phyloP scores from a whole-genome alignment of 2,329 filamentous ascomycete genomes.

The Aspergillus pseudonomiae region DNA sequence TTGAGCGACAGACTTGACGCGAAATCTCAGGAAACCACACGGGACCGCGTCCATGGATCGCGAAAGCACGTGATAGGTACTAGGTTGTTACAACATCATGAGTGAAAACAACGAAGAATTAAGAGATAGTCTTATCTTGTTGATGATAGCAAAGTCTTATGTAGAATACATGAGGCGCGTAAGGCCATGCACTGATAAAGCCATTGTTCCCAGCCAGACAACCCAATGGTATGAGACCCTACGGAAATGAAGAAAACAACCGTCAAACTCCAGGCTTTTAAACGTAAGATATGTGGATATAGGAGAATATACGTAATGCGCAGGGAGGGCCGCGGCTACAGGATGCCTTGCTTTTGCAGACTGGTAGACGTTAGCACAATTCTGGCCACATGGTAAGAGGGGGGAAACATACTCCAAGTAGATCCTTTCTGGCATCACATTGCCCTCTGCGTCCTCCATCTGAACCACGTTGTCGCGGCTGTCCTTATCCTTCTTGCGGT shows the following conservation, averaged over 20 bases:
- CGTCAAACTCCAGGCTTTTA: conserved; percentile 39
- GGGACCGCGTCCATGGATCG: conserved; percentile 33
- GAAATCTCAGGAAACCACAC: conserved; percentile 5
- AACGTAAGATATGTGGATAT: conserved; percentile 13
- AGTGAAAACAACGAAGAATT: background rate
- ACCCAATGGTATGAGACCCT: conserved; percentile 16
- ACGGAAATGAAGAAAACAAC: conserved; percentile 19
- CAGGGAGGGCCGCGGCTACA: conserved; percentile 51
- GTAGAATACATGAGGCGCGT: conserved; percentile 24
- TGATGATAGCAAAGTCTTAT: conserved; percentile 8
- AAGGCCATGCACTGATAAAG: conserved; percentile 13
- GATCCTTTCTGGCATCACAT: conserved; percentile 99
- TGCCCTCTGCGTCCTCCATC: conserved; percentile 97
- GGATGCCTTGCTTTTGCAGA: conserved; percentile 85
- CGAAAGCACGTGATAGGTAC: conserved; percentile 36
- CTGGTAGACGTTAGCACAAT: conserved; percentile 32
- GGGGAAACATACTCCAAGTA: conserved; percentile 70
- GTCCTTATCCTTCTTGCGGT: conserved; percentile 75
- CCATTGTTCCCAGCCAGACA: conserved; percentile 20
- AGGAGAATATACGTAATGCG: conserved; percentile 13
- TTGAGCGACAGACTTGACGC: conserved; percentile 1
- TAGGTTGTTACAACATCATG: background rate
- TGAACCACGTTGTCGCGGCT: conserved; percentile 86
- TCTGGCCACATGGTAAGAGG: background rate
- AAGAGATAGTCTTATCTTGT: conserved; percentile 7